A percentile compares a stretch with the other conserved stretches of the same genome.
Conservation (phyloP, 345 rosid genomes). For the Acer saccharum region DNA sequence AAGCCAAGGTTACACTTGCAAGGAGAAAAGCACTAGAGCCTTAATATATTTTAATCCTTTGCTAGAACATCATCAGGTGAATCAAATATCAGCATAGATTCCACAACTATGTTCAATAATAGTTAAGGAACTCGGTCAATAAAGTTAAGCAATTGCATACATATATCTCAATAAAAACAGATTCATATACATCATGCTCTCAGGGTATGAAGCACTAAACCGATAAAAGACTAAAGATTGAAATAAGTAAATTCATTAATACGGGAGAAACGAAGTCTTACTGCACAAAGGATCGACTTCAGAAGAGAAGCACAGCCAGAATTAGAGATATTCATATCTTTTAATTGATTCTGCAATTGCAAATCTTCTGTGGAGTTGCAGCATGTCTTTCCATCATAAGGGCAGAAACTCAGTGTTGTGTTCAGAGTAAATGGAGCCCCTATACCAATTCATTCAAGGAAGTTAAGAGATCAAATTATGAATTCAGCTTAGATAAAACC, state of each 20-base stretch:
- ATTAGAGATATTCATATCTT: conserved; percentile 72
- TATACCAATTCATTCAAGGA: conserved; percentile 28
- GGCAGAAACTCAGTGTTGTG: conserved; percentile 68
- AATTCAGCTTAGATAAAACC: conserved; percentile 13
- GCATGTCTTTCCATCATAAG: conserved; percentile 78
- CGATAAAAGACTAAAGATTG: conserved; percentile 10
- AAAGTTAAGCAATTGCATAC: not conserved
- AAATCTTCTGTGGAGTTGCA: conserved; percentile 76
- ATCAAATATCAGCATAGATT: not conserved
- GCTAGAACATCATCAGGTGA: not conserved
- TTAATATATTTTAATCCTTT: not conserved
- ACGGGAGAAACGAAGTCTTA: conserved; percentile 33
- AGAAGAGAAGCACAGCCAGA: conserved; percentile 64
- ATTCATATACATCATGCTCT: not conserved
- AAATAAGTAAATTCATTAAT: not conserved
- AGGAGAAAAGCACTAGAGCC: not conserved
- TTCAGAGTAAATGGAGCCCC: conserved; percentile 68
- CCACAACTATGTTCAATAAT: not conserved
- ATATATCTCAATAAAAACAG: not conserved
- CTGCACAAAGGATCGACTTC: conserved; percentile 83
- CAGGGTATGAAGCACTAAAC: not conserved
- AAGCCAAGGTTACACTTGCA: not conserved
- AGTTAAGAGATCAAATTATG: not conserved
- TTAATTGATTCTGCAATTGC: conserved; percentile 67
- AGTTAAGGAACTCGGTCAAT: not conserved